Percentiles rank a stretch among this genome's conserved stretches.
phyloP scores from a whole-genome alignment of 257 asterid genomes.

The Verbascum thapsus region DNA sequence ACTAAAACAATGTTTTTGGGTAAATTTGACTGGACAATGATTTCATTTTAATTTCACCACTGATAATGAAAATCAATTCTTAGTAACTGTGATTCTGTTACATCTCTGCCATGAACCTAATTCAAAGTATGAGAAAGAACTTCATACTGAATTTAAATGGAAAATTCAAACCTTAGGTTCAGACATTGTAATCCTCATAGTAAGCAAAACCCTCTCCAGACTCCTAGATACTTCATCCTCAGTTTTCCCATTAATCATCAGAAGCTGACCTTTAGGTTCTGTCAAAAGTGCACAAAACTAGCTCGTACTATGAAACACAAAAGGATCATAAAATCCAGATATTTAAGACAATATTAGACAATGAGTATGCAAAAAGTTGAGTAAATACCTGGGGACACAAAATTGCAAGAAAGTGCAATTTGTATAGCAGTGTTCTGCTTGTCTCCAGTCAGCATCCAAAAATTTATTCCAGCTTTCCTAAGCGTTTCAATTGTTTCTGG shows the following conservation, averaged over 20 bases:
- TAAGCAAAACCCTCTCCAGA: constrained; percentile 92
- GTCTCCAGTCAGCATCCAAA: constrained; percentile 99
- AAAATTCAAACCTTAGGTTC: constrained; percentile 72
- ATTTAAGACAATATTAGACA: constrained; percentile 16
- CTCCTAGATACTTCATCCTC: constrained; percentile 89
- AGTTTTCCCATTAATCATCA: constrained; percentile 87
- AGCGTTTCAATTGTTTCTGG: constrained; percentile 94
- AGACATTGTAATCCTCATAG: constrained; percentile 86
- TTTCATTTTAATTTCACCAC: constrained; percentile 1
- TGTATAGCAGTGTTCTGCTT: constrained; percentile 94
- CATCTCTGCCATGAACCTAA: constrained; percentile 17
- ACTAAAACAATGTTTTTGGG: not conserved
- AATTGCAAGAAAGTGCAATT: constrained; percentile 96
- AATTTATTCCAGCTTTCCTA: constrained; percentile 91
- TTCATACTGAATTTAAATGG: constrained; percentile 30
- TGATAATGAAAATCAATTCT: constrained; percentile 7
- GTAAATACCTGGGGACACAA: constrained; percentile 85
- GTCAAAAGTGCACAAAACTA: constrained; percentile 39
- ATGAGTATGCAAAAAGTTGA: constrained; percentile 18
- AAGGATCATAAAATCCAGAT: constrained; percentile 13
- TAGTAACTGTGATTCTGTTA: not conserved
- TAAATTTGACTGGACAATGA: not conserved
- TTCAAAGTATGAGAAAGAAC: constrained; percentile 27
- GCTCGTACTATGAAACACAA: constrained; percentile 26
- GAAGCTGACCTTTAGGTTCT: constrained; percentile 99